These are phyloP conservation scores for Acacia acuminata DNA, from an alignment of 306 rosid genomes.

Conservation along the genomic window DNA sequence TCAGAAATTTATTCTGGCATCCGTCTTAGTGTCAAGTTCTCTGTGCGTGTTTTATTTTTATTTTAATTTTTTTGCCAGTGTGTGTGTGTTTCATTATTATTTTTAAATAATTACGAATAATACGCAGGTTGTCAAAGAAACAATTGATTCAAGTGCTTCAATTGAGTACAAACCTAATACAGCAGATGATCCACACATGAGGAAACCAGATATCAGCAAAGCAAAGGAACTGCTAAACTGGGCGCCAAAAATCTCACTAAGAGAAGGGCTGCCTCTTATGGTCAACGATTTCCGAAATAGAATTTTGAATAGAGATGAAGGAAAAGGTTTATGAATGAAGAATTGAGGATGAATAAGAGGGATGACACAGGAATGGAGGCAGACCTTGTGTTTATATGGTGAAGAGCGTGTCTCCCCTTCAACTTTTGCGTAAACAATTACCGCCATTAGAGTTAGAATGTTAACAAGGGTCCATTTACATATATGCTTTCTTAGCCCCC, in stretches of 20 bases:
- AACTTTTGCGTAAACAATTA: conserved; percentile 29
- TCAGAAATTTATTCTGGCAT: neutral
- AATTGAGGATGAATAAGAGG: conserved; percentile 81
- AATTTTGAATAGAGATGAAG: conserved; percentile 93
- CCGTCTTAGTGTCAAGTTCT: conserved; percentile 18
- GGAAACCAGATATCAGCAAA: conserved; percentile 95
- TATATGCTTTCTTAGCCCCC: conserved; percentile 37
- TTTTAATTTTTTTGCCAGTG: too few species aligned
- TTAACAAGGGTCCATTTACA: conserved; percentile 35
- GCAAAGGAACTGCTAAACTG: conserved; percentile 93
- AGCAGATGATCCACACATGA: conserved; percentile 98
- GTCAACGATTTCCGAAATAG: conserved; percentile 93
- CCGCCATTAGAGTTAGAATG: conserved; percentile 31
- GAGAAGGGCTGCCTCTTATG: conserved; percentile 96
- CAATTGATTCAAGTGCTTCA: conserved; percentile 92
- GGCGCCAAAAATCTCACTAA: conserved; percentile 84
- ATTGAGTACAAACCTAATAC: conserved; percentile 92
- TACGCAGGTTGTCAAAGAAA: conserved; percentile 87
- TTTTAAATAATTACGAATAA: neutral
- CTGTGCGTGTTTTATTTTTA: neutral
- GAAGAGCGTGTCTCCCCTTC: conserved; percentile 33
- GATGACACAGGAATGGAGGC: conserved; percentile 43
- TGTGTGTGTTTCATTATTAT: neutral
- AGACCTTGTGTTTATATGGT: conserved; percentile 46
- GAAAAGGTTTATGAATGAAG: conserved; percentile 46